A percentile compares a stretch with the other conserved stretches of the same genome.
These are phyloP conservation scores for Triangularia setosa DNA, from an alignment of 2,329 filamentous ascomycete genomes.

Conservation along the genomic window DNA sequence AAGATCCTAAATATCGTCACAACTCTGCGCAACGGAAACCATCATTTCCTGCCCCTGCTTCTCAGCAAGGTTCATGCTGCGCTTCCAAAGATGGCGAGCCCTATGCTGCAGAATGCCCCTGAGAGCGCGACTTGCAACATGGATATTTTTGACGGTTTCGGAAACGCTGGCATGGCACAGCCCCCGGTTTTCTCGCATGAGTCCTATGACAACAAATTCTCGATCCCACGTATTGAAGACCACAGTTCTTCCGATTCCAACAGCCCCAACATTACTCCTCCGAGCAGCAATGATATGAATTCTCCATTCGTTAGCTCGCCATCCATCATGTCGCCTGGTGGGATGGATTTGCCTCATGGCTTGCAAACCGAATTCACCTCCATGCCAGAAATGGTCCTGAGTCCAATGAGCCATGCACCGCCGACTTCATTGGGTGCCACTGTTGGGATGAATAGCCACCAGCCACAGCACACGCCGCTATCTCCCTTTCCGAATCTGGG, in stretches of 20 bases:
- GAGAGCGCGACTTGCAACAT: constrained; percentile 47
- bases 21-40: constrained; percentile 68
- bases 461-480: constrained; percentile 32
- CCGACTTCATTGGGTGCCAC: constrained; percentile 23
- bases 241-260: constrained; percentile 36
- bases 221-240: constrained; percentile 41
- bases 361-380: constrained; percentile 43
- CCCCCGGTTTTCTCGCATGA: constrained; percentile 44
- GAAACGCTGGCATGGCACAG: constrained; percentile 58
- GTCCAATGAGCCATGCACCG: constrained; percentile 39
- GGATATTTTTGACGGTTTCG: constrained; percentile 65
- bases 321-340: constrained; percentile 47
- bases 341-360: constrained; percentile 45
- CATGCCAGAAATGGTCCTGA: constrained; percentile 54
- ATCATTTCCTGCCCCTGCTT: constrained; percentile 73
- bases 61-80: constrained; percentile 72
- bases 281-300: constrained; percentile 41
- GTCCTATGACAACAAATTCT: constrained; percentile 46
- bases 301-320: constrained; percentile 53
- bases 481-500: constrained; percentile 33
- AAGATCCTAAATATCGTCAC: constrained; percentile 65
- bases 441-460: constrained; percentile 25
- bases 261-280: constrained; percentile 32
- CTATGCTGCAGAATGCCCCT: constrained; percentile 56
- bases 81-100: constrained; percentile 58